These are phyloP conservation scores for Alisma plantagoaquatica DNA, from an alignment of 106 monocot species.

Conservation along the genomic window DNA sequence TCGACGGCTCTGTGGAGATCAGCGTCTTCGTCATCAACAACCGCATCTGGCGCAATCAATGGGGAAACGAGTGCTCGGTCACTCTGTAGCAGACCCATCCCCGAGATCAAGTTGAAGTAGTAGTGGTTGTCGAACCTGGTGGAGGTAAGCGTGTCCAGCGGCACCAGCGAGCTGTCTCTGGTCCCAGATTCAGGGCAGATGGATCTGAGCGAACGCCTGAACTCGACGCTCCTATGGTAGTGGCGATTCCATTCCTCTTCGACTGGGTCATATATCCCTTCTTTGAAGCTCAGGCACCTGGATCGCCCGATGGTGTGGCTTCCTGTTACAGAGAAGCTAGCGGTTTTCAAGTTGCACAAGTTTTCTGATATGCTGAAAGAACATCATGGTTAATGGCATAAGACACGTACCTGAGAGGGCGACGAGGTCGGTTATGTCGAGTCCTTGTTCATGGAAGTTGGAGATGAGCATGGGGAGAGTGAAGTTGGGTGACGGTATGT, in stretches of 20 bases:
- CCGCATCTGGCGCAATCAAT: too few species aligned
- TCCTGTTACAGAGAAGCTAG: too few species aligned
- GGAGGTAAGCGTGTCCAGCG: constrained; percentile 37
- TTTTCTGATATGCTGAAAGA: too few species aligned
- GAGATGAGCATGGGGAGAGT: constrained; percentile 45
- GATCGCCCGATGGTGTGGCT: constrained; percentile 64
- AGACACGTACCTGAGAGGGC: constrained; percentile 44
- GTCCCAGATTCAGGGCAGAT: constrained; percentile 37
- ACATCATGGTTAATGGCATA: too few species aligned
- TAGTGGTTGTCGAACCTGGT: constrained; percentile 56
- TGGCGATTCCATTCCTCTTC: constrained; percentile 14
- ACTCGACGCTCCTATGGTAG: constrained; percentile 10
- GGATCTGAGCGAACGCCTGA: constrained; percentile 17
- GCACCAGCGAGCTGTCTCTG: constrained; percentile 30
- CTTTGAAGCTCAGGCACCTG: constrained; percentile 43
- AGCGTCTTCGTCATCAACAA: too few species aligned
- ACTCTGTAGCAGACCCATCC: constrained; percentile 30
- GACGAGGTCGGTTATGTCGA: constrained; percentile 50
- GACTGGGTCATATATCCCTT: constrained; percentile 27
- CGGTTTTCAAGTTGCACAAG: too few species aligned
- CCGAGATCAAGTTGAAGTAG: constrained; percentile 35
- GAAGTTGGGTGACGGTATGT: constrained; percentile 65
- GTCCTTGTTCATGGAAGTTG: constrained; percentile 53
- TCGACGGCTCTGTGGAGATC: constrained; percentile 10
- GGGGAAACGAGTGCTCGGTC: constrained; percentile 36